Conservation (phyloP, 495 filamentous ascomycete genomes). For the Tetracladium setigerum region DNA sequence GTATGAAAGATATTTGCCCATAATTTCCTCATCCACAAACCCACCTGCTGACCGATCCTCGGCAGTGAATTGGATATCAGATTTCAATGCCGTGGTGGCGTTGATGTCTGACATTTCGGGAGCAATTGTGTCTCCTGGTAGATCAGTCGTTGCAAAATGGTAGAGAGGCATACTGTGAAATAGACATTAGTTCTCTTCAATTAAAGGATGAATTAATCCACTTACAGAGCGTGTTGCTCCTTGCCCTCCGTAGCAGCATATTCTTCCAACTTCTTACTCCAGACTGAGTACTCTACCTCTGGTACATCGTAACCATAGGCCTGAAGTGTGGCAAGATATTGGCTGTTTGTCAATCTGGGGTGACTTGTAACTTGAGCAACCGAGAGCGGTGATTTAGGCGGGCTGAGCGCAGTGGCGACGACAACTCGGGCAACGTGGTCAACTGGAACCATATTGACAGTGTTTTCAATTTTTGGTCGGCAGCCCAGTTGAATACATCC, state of each 20-base stretch:
- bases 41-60: slow-evolving; percentile 55
- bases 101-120: slow-evolving; percentile 76
- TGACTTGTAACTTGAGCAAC: slow-evolving; percentile 77
- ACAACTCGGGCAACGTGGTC: slow-evolving; percentile 75
- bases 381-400: slow-evolving; percentile 33
- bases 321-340: slow-evolving; percentile 64
- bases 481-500: slow-evolving; percentile 73
- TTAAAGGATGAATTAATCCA: not conserved
- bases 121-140: slow-evolving; percentile 70
- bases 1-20: slow-evolving; percentile 69
- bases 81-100: slow-evolving; percentile 52
- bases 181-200: not conserved
- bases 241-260: slow-evolving; percentile 52
- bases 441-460: slow-evolving; percentile 86
- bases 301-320: slow-evolving; percentile 71
- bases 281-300: slow-evolving; percentile 54
- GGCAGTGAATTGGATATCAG: slow-evolving; percentile 55
- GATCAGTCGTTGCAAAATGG: slow-evolving; percentile 73
- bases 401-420: slow-evolving; percentile 50
- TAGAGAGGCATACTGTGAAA: slow-evolving; percentile 60
- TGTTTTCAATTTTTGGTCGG: slow-evolving; percentile 75
- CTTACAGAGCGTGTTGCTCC: slow-evolving; percentile 55
- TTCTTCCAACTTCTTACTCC: slow-evolving; percentile 46
- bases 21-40: slow-evolving; percentile 56
- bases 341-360: slow-evolving; percentile 71